A percentile compares a stretch with the other conserved stretches of the same genome.
These are phyloP conservation scores for Linnemannia schmuckeri DNA, from an alignment of 192 early-diverging fungal genomes.

Conservation along the genomic window DNA sequence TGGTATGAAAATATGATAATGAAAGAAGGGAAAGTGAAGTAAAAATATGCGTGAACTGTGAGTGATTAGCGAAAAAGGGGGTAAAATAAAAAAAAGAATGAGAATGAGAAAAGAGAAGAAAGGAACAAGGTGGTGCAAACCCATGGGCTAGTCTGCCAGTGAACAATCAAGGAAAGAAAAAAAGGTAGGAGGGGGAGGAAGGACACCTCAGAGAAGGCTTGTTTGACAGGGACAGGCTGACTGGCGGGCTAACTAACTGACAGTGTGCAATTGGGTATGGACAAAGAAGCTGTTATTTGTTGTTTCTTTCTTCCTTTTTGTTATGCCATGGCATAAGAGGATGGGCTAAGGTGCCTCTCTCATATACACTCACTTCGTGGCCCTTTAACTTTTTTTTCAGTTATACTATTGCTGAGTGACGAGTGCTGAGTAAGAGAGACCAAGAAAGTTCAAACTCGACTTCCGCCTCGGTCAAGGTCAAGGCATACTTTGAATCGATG, in stretches of 20 bases:
- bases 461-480: background rate
- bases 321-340: background rate
- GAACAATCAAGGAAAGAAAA: background rate
- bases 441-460: background rate
- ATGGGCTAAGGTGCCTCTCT: background rate
- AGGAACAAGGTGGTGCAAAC: background rate
- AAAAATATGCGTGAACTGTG: background rate
- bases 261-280: background rate
- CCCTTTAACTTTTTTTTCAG: background rate
- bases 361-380: background rate
- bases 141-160: background rate
- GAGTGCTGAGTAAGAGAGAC: background rate
- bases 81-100: background rate
- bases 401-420: background rate
- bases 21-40: background rate
- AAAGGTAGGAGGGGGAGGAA: background rate
- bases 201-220: no score
- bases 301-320: background rate
- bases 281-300: background rate
- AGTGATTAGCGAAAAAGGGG: background rate
- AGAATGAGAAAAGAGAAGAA: background rate
- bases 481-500: conserved; percentile 1
- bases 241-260: no score
- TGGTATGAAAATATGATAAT: background rate
- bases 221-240: background rate